These are phyloP conservation scores for Pythium myriotylum DNA, from an alignment of 352 stramenopile species.

Conservation along the genomic window DNA sequence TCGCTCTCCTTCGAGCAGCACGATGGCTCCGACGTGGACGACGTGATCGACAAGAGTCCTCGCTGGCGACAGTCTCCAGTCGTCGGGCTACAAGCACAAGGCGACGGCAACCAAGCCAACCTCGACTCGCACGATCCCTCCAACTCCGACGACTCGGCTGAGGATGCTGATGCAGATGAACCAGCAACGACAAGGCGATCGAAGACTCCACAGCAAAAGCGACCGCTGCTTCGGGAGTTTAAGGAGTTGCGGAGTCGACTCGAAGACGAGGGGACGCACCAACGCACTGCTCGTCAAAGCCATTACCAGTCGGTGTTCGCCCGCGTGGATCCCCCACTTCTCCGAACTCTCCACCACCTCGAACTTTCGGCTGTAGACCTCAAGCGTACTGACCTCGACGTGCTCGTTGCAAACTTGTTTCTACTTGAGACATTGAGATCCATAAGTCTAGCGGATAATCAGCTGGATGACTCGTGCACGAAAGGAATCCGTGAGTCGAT, in stretches of 20 bases:
- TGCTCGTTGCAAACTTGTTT: constrained; percentile 34
- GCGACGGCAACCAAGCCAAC: not conserved
- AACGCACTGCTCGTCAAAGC: not conserved
- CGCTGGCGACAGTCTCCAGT: not conserved
- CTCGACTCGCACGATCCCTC: too few species aligned
- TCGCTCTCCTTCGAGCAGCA: constrained; percentile 5
- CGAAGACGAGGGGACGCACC: constrained; percentile 1
- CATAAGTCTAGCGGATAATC: constrained; percentile 41
- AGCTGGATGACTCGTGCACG: constrained; percentile 36
- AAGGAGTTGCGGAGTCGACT: not conserved
- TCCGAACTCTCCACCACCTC: constrained; percentile 30
- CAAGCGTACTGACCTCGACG: constrained; percentile 28
- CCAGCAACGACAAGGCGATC: not conserved
- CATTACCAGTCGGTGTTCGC: constrained; percentile 39
- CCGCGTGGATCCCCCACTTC: constrained; percentile 30
- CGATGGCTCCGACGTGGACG: not conserved
- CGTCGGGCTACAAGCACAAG: too few species aligned
- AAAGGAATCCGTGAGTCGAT: constrained; percentile 31
- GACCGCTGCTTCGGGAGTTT: not conserved
- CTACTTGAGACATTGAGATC: constrained; percentile 27
- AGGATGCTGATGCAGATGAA: not conserved
- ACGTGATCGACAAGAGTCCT: not conserved
- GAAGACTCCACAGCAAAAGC: not conserved
- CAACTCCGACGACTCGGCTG: too few species aligned
- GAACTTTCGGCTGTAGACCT: constrained; percentile 32